These are phyloP conservation scores for Aurinia saxatilis DNA, from an alignment of 345 rosid species.

Conservation along the genomic window DNA sequence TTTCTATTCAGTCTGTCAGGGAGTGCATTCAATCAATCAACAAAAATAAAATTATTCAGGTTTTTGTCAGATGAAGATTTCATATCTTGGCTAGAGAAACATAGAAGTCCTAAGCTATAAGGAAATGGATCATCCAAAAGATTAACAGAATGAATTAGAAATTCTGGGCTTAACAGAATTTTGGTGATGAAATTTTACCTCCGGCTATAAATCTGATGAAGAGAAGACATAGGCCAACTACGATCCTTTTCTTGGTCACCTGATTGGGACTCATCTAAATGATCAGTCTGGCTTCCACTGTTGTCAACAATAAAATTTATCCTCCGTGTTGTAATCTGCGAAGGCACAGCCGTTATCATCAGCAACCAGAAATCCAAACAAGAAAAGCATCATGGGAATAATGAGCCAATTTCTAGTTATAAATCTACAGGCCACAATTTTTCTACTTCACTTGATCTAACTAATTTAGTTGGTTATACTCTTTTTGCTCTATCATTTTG, in stretches of 20 bases:
- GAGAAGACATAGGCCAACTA: constrained; percentile 83
- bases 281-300: constrained; percentile 42
- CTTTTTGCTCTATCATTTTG: not conserved
- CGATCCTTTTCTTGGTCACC: constrained; percentile 65
- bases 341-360: constrained; percentile 11
- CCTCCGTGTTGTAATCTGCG: constrained; percentile 82
- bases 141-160: not conserved
- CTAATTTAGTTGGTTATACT: constrained; percentile 4
- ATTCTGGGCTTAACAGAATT: constrained; percentile 1
- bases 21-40: not conserved
- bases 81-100: not conserved
- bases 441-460: constrained; percentile 7
- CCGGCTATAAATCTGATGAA: constrained; percentile 93
- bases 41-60: not conserved
- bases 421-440: constrained; percentile 11
- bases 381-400: constrained; percentile 6
- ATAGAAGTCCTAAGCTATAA: not conserved
- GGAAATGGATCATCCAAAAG: not conserved
- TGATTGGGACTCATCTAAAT: constrained; percentile 37
- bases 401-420: not conserved
- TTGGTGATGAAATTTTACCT: constrained; percentile 43
- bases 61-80: not conserved
- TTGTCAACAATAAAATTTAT: constrained; percentile 82
- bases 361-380: constrained; percentile 12
- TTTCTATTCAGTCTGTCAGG: not conserved